These are phyloP conservation scores for Metschnikowia cubensis DNA, from an alignment of 805 yeast species.

Conservation along the genomic window DNA sequence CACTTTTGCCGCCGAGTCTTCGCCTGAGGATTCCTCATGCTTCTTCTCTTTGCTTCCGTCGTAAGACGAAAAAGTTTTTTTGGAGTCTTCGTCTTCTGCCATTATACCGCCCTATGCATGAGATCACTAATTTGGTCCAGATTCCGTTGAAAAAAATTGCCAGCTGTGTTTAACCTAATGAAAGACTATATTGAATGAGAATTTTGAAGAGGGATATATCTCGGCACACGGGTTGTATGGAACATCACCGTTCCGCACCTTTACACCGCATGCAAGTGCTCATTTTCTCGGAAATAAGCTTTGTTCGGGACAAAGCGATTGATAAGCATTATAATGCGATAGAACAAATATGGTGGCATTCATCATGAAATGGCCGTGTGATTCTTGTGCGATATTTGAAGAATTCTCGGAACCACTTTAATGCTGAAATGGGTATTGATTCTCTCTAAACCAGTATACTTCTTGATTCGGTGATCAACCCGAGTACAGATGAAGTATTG, in stretches of 20 bases:
- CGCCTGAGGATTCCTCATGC: neutral
- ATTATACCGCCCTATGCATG: constrained; percentile 1
- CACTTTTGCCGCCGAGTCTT: constrained; percentile 1
- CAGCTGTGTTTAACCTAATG: neutral
- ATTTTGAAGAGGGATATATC: neutral
- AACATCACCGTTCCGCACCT: constrained; percentile 3
- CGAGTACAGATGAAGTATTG: neutral
- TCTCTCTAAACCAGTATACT: neutral
- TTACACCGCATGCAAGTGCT: constrained; percentile 1
- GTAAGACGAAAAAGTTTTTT: neutral
- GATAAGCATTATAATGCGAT: neutral
- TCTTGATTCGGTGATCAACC: neutral
- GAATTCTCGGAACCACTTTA: neutral
- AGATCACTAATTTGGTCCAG: neutral
- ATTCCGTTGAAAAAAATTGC: neutral
- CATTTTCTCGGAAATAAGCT: neutral
- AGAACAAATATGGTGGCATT: neutral
- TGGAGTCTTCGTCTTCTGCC: constrained; percentile 6
- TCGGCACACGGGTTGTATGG: constrained; percentile 4
- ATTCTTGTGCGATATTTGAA: too few relatives aligned
- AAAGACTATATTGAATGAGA: neutral
- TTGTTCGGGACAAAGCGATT: neutral
- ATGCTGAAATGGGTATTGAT: neutral
- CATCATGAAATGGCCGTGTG: neutral
- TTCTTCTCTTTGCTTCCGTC: constrained; percentile 5